Conservation (phyloP, 2,329 filamentous ascomycete genomes). For the Tolypocladium ophioglossoides region DNA sequence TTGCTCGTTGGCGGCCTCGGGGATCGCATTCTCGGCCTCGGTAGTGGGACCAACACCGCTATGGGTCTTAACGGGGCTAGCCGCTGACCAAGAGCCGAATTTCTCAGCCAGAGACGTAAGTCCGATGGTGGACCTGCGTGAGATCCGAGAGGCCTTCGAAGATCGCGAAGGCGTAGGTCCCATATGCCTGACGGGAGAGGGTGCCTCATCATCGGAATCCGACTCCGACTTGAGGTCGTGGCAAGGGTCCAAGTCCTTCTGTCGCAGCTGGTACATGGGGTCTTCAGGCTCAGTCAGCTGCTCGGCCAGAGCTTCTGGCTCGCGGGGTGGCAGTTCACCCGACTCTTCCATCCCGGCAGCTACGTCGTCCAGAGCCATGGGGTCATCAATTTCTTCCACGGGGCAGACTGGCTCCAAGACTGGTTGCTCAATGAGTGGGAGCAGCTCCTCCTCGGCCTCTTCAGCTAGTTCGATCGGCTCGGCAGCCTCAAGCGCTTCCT, state of each 20-base stretch:
- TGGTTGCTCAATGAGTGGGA: neutral
- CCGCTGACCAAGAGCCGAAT: conserved; percentile 51
- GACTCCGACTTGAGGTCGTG: conserved; percentile 35
- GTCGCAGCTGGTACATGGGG: conserved; percentile 28
- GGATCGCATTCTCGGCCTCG: no score
- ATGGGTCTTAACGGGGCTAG: conserved; percentile 31
- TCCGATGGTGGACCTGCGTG: conserved; percentile 28
- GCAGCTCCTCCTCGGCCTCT: neutral
- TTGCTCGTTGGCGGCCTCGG: neutral
- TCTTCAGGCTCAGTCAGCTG: conserved; percentile 4
- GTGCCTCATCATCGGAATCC: conserved; percentile 43
- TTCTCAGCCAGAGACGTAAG: conserved; percentile 56
- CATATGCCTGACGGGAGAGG: conserved; percentile 16
- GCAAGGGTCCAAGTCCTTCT: conserved; percentile 35
- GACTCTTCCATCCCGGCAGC: conserved; percentile 6
- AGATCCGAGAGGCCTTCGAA: conserved; percentile 2
- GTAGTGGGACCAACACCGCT: no score
- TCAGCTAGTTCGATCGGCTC: neutral
- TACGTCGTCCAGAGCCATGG: conserved; percentile 13
- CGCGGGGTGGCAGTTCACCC: conserved; percentile 2
- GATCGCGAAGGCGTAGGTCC: conserved; percentile 31
- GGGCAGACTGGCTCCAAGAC: neutral
- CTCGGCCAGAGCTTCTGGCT: neutral
- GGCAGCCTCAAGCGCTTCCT: neutral
- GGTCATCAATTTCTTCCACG: conserved; percentile 6